Base-by-base conservation (phyloP, 257 asterid species). In the Forsythia suspensa region DNA sequence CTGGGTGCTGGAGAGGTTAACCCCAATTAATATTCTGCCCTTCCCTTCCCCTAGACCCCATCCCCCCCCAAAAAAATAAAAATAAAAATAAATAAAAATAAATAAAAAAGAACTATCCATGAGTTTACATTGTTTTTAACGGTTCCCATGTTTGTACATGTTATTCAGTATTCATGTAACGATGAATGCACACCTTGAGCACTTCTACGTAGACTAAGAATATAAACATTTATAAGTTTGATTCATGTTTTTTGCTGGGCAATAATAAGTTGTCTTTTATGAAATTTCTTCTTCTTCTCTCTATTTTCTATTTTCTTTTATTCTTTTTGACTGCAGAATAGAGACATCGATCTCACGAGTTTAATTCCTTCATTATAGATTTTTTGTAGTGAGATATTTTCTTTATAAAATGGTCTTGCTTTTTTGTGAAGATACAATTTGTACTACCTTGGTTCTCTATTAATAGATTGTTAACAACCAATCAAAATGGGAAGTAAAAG, bases 1-100 rank as follows among this genome's bases (percentile, higher is more conserved):
- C 85, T 92, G 78, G 98, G 98, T n/a, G 98, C 98, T 43, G 98
- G 98, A 82, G 98, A 92, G 98, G 98, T 94, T 79, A 76, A 63
- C 18, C 21, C 70, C 37, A 0, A 63, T 63, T 11, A 21, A 21
- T 24, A 8, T 7, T 0, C 15, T 57, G 24, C 1, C 61, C 2
- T 48, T 12, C 8, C 57, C 18, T 41, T 9, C 44, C 44, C 44
- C 44, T 41, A 1, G 44, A 7, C 0, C 51, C 13, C 15, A 24
- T 24, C 48, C 4, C 15, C 2, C 34, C 34, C 34, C 0, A 29
- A 29, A 29, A 29, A 29, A 29, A 29, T 0, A 29, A 29, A 0
- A 29, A 24, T 24, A 24, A 24, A 24, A 24, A 0, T 0, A 24
- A 24, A 24, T 24, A 24, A 24, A 24, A 24, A 24, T 24, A 24